Base-by-base conservation (phyloP, 2,329 filamentous ascomycete species). In the Aspergillus cejpii region DNA sequence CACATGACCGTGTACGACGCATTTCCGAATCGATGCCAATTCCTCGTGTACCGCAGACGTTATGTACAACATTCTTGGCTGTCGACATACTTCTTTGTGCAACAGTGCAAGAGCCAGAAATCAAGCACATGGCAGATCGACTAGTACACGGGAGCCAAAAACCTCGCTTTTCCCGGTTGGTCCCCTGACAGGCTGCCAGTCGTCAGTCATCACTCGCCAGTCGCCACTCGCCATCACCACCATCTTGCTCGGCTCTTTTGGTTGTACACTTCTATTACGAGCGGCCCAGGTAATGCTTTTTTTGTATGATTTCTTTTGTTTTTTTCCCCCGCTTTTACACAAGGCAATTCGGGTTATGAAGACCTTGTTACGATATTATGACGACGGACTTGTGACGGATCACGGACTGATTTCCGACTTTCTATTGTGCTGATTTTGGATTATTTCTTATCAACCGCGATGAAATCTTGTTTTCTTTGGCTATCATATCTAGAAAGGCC, bases 291-390 rank as follows among this genome's bases (percentile, higher is more conserved):
- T 33, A 21, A 29, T 33, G 11, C n/a, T 29, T 31, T 41, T 4
- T 24, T 24, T 24, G 23, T 24, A 24, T 8, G 5, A 24, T 24
- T 24, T 24, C 23, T 24, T 24, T 24, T 24, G 23, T 24, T 24
- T 31, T 20, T 24, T 45, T 28, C 10, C 19, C 21, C 29, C 41
- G 37, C 17, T 24, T 43, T 27, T 41, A 37, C 28, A 19, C 42
- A 42, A 39, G 29, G 33, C 20, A 39, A 24, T 34, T 28, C 28
- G 28, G 7, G 11, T 10, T 12, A 34, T 17, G 3, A 43, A 44
- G n/a, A 37, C 42, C 26, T 24, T 41, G 47, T 28, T 31, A 48
- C 40, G 39, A 44, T 43, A 48, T 37, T 37, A 43, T 46, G 43
- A 50, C 45, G 43, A 48, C 40, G 46, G 39, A 43, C 38, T 11